Base-by-base conservation (phyloP, 768 basidiomycete genomes). In the Aureoboletus auriporus region DNA sequence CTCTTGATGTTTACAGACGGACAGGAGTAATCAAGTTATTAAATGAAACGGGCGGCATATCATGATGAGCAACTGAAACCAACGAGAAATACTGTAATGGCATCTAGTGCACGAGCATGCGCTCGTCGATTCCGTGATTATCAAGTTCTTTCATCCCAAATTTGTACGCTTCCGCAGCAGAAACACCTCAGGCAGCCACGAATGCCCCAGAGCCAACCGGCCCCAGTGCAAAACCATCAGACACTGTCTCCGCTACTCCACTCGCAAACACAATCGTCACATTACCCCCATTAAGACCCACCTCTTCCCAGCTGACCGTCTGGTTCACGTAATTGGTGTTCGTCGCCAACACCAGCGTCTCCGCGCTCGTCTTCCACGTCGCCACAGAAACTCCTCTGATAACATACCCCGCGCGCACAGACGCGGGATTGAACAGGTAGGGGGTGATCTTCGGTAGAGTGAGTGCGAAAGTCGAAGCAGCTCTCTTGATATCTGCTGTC, bases 331-430 rank as follows among this genome's bases (percentile, higher is more conserved):
- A 72, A 35, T 77, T 69, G 56, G 75, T 74, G 58, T 84, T 84
- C 1, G 74, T 68, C 8, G 72, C 79, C 3, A 82, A 66, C 12
- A 79, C 68, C 33, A 83, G 69, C 0, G 74, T 78, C 26, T 71
- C 54, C 4, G 30, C 26, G 0, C 64, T 68, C 1, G 73, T 50
- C 2, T 63, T 69, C 82, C 82, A 83, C 29, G 77, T 56, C 5
- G 78, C 77, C n/a, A 76, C 60, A 17, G 82, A 82, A 10, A 75
- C 70, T 0, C 72, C 67, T 7, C 69, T 51, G 0, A 69, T 44
- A 4, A 73, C 71, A 28, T 73, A 62, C 39, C 75, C 72, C 0
- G 62, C 65, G 58, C 75, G 60, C 17, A 62, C 60, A 1, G 75
- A 73, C 0, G 54, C 39, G 1, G 78, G 71, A 42, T 65, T 67